These are phyloP conservation scores for Hemisphaericaspora xylanilytica DNA, from an alignment of 1,139 yeast species.

Conservation along the genomic window DNA sequence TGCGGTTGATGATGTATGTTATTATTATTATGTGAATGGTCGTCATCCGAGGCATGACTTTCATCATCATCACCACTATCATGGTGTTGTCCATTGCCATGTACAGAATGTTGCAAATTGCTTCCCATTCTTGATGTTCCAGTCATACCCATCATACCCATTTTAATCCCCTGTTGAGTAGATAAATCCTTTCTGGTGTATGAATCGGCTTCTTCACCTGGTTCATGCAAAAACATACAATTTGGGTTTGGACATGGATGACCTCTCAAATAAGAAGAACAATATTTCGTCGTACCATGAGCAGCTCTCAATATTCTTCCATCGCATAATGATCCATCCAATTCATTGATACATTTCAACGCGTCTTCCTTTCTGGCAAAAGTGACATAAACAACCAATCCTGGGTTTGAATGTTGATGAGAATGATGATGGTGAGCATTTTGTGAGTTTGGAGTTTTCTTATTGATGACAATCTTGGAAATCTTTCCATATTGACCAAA, in stretches of 20 bases:
- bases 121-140: constrained; percentile 14
- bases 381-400: constrained; percentile 94
- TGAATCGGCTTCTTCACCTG: constrained; percentile 98
- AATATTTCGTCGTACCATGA: constrained; percentile 97
- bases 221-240: constrained; percentile 98
- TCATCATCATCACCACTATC: constrained; percentile 23
- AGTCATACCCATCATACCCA: constrained; percentile 46
- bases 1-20: constrained; percentile 3
- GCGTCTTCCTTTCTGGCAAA: constrained; percentile 94
- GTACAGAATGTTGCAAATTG: constrained; percentile 5
- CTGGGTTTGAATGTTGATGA: constrained; percentile 58
- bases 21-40: constrained; percentile 11
- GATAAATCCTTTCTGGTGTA: constrained; percentile 91
- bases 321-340: constrained; percentile 92
- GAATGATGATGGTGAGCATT: constrained; percentile 19
- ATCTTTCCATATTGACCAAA: constrained; percentile 98
- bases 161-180: constrained; percentile 70
- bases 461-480: constrained; percentile 88
- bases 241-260: constrained; percentile 98
- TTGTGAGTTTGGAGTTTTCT: constrained; percentile 55
- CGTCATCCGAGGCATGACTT: constrained; percentile 18
- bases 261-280: constrained; percentile 91
- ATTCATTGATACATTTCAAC: constrained; percentile 84
- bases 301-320: constrained; percentile 89
- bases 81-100: constrained; percentile 6